phyloP scores from a whole-genome alignment of 1,284 basidiomycete genomes.

The Termitomyces sp. region DNA sequence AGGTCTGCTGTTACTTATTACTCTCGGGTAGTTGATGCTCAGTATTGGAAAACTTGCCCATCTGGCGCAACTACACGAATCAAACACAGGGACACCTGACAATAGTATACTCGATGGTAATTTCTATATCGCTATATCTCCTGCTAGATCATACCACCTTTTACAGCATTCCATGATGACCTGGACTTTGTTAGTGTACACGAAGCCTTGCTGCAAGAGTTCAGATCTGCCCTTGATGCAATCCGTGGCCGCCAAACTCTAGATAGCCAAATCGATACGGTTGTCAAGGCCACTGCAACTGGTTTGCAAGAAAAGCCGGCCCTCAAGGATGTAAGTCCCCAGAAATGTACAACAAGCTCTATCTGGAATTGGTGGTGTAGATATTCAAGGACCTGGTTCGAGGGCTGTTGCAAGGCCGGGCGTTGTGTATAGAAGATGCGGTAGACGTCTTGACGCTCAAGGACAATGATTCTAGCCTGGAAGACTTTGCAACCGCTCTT shows the following conservation, averaged over 20 bases:
- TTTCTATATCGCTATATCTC: conserved; percentile 13
- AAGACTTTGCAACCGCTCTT: conserved; percentile 62
- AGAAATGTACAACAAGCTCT: neutral
- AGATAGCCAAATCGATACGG: conserved; percentile 61
- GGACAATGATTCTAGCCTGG: conserved; percentile 51
- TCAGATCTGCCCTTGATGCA: conserved; percentile 43
- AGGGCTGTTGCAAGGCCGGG: conserved; percentile 63
- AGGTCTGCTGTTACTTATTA: conserved; percentile 11
- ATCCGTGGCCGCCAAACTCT: conserved; percentile 56
- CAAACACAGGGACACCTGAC: conserved; percentile 34
- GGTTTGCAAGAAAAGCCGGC: conserved; percentile 42
- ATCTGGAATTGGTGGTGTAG: conserved; percentile 6
- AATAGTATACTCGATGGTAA: conserved; percentile 53
- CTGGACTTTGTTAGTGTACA: conserved; percentile 75
- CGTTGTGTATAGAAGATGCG: conserved; percentile 61
- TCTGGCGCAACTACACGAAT: conserved; percentile 70
- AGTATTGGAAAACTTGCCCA: conserved; percentile 88
- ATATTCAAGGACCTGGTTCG: conserved; percentile 63
- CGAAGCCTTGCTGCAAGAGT: conserved; percentile 54
- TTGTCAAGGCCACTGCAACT: conserved; percentile 50
- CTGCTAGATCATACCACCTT: neutral
- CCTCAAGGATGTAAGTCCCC: conserved; percentile 38
- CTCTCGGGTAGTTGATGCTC: conserved; percentile 65
- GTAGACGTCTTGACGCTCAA: conserved; percentile 71
- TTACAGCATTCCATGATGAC: conserved; percentile 63